A percentile compares a stretch with the other conserved stretches of the same genome.
Evolutionary conservation across 345 rosid genomes (phyloP).

Genomic region (Corymbia maculata): DNA sequence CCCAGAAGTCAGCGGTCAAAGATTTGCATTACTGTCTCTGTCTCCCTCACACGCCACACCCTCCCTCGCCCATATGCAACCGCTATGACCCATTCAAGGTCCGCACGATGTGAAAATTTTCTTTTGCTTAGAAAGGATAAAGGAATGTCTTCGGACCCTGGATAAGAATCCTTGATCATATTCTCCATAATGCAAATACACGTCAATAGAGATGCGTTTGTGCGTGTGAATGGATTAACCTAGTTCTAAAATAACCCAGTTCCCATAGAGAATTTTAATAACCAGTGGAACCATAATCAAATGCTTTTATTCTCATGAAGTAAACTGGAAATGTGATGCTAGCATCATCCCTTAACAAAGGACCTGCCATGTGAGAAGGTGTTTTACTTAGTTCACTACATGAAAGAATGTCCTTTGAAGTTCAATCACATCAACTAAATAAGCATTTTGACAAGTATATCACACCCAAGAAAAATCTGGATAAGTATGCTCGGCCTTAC

Average conservation of each 20-base stretch:
- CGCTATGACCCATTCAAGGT: not conserved
- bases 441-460: accelerated
- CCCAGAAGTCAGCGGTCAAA: conserved; percentile 54
- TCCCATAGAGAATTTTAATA: not conserved
- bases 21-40: conserved; percentile 49
- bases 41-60: conserved; percentile 23
- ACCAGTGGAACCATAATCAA: not conserved
- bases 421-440: not conserved
- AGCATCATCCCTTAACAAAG: not conserved
- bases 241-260: not conserved
- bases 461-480: not conserved
- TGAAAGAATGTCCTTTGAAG: not conserved
- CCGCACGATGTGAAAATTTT: not conserved
- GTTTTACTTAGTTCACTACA: not conserved
- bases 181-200: not conserved
- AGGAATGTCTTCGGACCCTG: not conserved
- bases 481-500: not conserved
- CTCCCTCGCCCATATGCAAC: not conserved
- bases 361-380: not conserved
- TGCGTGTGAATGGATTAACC: not conserved
- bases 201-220: not conserved
- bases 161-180: not conserved
- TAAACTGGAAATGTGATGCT: not conserved
- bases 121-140: not conserved
- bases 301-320: not conserved